These are phyloP conservation scores for Taiwanofungus camphoratus DNA, from an alignment of 1,284 basidiomycete genomes.

Conservation along the genomic window DNA sequence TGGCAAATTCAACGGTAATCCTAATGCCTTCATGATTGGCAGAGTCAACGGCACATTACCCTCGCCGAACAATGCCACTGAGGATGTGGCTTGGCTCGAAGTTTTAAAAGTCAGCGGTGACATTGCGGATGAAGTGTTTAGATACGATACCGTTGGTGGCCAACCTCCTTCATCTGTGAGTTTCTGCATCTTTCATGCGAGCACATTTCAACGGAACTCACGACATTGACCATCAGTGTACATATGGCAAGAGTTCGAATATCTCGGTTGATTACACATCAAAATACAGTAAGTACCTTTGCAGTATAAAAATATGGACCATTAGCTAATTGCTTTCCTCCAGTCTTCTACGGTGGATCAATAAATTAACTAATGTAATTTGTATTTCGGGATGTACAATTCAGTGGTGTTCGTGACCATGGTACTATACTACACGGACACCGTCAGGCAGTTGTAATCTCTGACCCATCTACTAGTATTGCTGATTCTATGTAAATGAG, in stretches of 20 bases:
- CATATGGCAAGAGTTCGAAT: constrained; percentile 17
- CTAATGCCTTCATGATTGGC: constrained; percentile 43
- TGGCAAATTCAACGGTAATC: constrained; percentile 32
- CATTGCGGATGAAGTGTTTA: constrained; percentile 47
- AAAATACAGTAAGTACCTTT: constrained; percentile 29
- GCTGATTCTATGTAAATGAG: too few relatives aligned
- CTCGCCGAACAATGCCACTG: constrained; percentile 36
- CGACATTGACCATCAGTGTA: constrained; percentile 16
- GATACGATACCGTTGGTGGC: constrained; percentile 55
- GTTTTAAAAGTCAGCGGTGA: constrained; percentile 41
- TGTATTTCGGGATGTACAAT: too few relatives aligned
- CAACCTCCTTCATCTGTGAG: constrained; percentile 53
- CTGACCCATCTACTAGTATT: too few relatives aligned
- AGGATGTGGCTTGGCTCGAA: constrained; percentile 54
- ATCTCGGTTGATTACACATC: constrained; percentile 27
- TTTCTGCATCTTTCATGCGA: constrained; percentile 2
- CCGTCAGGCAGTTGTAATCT: too few relatives aligned
- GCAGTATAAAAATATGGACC: too few relatives aligned
- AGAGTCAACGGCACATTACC: constrained; percentile 36
- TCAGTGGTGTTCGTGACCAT: too few relatives aligned
- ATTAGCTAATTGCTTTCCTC: too few relatives aligned
- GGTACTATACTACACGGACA: too few relatives aligned
- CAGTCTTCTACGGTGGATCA: too few relatives aligned
- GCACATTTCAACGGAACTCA: not conserved
- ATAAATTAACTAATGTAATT: too few relatives aligned